Percentiles rank a stretch among this genome's conserved stretches.
Conservation (phyloP, 176 grass and related monocot genomes). For the Phyllostachys edulis region DNA sequence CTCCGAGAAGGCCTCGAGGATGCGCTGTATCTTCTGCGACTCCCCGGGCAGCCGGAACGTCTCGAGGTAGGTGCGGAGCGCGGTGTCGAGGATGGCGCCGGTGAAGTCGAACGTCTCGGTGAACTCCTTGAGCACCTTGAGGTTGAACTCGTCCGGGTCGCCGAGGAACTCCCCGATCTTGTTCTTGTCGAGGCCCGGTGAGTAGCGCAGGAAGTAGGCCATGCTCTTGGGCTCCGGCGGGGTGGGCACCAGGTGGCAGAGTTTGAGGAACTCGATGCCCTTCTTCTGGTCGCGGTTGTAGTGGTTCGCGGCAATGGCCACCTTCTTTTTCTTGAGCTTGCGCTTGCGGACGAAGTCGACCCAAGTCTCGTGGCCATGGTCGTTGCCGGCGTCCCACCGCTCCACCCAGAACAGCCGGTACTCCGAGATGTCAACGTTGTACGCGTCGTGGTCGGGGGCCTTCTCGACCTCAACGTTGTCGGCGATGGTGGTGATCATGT, state of each 20-base stretch:
- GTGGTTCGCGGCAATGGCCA: slow-evolving; percentile 79
- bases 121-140: slow-evolving; percentile 81
- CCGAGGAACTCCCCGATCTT: slow-evolving; percentile 90
- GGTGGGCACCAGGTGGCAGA: slow-evolving; percentile 66
- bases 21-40: slow-evolving; percentile 95
- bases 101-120: slow-evolving; percentile 76
- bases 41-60: slow-evolving; percentile 82
- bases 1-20: slow-evolving; percentile 82
- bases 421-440: slow-evolving; percentile 59
- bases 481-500: slow-evolving; percentile 84
- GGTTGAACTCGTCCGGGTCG: slow-evolving; percentile 71
- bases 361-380: slow-evolving; percentile 50
- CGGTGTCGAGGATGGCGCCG: slow-evolving; percentile 70
- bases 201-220: slow-evolving; percentile 85
- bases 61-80: slow-evolving; percentile 81
- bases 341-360: slow-evolving; percentile 77
- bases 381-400: slow-evolving; percentile 39
- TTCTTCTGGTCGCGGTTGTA: slow-evolving; percentile 97
- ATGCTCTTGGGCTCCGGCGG: slow-evolving; percentile 67
- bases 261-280: slow-evolving; percentile 72
- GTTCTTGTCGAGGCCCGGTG: slow-evolving; percentile 67
- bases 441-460: slow-evolving; percentile 38
- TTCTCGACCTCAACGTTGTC: slow-evolving; percentile 72
- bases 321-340: slow-evolving; percentile 81
- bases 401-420: slow-evolving; percentile 60